A percentile compares a stretch with the other conserved stretches of the same genome.
Evolutionary conservation across 2,329 filamentous ascomycete species (phyloP).

Genomic region (Chrysoporthe austroafricana): DNA sequence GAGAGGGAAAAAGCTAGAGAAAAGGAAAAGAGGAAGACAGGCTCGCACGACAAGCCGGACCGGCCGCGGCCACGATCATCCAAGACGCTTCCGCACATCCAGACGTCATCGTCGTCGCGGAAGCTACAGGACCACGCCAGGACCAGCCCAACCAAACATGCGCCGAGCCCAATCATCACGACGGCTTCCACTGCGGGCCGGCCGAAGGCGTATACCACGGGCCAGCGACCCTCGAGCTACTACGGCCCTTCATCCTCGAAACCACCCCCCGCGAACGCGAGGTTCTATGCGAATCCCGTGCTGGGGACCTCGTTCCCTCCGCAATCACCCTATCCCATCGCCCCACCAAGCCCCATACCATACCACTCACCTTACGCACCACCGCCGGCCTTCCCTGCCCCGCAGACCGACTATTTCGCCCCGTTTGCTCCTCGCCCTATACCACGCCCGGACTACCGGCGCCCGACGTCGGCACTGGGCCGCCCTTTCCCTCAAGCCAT

Average conservation of each 20-base stretch:
- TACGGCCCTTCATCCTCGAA: conserved; percentile 39
- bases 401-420: conserved; percentile 24
- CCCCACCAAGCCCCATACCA: background rate
- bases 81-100: conserved; percentile 42
- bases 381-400: conserved; percentile 20
- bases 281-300: conserved; percentile 40
- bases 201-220: conserved; percentile 43
- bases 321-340: background rate
- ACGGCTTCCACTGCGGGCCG: conserved; percentile 35
- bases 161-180: conserved; percentile 28
- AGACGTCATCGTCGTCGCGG: conserved; percentile 32
- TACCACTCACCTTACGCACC: conserved; percentile 33
- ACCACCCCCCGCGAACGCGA: conserved; percentile 43
- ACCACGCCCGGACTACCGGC: conserved; percentile 16
- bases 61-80: conserved; percentile 30
- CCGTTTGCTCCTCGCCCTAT: conserved; percentile 9
- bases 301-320: conserved; percentile 32
- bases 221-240: conserved; percentile 41
- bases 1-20: conserved; percentile 37
- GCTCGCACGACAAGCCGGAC: background rate
- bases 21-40: conserved; percentile 34
- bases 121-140: conserved; percentile 42
- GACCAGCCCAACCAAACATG: conserved; percentile 38
- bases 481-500: conserved; percentile 1
- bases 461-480: conserved; percentile 20